Base-by-base conservation (phyloP, 1,284 basidiomycete genomes). In the Marasmius oreades region DNA sequence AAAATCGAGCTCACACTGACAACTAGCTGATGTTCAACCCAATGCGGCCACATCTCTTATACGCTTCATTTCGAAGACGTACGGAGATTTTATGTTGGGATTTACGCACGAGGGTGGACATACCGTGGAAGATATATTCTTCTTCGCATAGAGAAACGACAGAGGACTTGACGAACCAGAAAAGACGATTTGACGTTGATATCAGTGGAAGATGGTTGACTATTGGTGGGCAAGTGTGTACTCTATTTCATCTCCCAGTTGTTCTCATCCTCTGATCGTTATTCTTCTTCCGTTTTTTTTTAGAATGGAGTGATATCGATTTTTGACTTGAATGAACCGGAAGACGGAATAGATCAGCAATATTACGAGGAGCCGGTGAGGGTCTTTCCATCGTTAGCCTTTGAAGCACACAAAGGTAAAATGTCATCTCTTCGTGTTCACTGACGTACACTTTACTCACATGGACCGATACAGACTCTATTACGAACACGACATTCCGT, bases 11-110 rank as follows among this genome's bases (percentile, higher is more conserved):
- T n/a, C n/a, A n/a, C n/a, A n/a, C n/a, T 5, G 46, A 52, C 31
- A 18, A 23, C 14, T 63, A 95, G 92, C 72, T 96, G 44, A 79
- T 81, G 59, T 96, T 94, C 71, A 89, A 94, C 64, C 90, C 92
- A 0, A 71, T 76, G 12, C 75, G 77, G 36, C 85, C 90, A 0
- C 81, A 90, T 56, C 71, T 91, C 0, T 69, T 96, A 18, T 95
- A 92, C 62, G 88, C 90, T 0, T 80, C 90, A 0, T 94, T 90
- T 59, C 80, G 94, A 5, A 77, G 88, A 11, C 79, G 79, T n/a
- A 74, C 76, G 11, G 66, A 65, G 0, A 78, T 95, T 26, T 87
- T 87, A 64, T 78, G 81, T 51, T 96, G 88, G 86, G 94, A 96
- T 68, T 67, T 94, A 7, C 80, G 93, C 3, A 77, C 85, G 0